Evolutionary conservation across 495 filamentous ascomycete genomes (phyloP).

Genomic region (Cenococcum geophilum): DNA sequence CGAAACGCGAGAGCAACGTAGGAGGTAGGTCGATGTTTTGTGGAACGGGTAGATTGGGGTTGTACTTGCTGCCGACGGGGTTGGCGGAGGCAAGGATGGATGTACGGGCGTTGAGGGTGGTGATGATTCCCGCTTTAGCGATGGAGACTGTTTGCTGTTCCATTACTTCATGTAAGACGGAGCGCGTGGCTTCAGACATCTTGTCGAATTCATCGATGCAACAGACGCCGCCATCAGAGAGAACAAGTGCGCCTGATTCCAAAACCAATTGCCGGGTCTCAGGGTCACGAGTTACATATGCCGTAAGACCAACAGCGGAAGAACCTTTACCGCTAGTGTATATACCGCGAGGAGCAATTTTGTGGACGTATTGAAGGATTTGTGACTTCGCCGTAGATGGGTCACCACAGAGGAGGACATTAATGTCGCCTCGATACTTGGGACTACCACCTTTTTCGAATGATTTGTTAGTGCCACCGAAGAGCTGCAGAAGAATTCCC

Average conservation of each 20-base stretch:
- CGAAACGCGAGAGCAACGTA: conserved; percentile 89
- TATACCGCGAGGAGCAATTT: conserved; percentile 93
- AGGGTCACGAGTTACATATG: conserved; percentile 91
- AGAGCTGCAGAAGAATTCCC: conserved; percentile 90
- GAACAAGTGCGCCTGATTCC: conserved; percentile 89
- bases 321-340: conserved; percentile 98
- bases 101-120: conserved; percentile 90
- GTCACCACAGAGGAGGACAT: conserved; percentile 92
- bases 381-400: conserved; percentile 96
- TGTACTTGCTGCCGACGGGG: conserved; percentile 95
- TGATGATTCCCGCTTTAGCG: conserved; percentile 98
- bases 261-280: conserved; percentile 94
- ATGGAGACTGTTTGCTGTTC: conserved; percentile 99
- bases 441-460: conserved; percentile 96
- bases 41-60: conserved; percentile 87
- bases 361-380: conserved; percentile 87
- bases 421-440: conserved; percentile 94
- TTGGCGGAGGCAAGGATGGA: conserved; percentile 94
- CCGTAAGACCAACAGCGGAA: conserved; percentile 95
- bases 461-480: conserved; percentile 97
- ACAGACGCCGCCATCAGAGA: conserved; percentile 94
- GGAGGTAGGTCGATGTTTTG: conserved; percentile 98
- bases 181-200: conserved; percentile 93
- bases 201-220: conserved; percentile 99
- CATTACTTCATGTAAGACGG: conserved; percentile 98